phyloP scores from a whole-genome alignment of 148 eudicot species.

The Fagopyrum tataricum region DNA sequence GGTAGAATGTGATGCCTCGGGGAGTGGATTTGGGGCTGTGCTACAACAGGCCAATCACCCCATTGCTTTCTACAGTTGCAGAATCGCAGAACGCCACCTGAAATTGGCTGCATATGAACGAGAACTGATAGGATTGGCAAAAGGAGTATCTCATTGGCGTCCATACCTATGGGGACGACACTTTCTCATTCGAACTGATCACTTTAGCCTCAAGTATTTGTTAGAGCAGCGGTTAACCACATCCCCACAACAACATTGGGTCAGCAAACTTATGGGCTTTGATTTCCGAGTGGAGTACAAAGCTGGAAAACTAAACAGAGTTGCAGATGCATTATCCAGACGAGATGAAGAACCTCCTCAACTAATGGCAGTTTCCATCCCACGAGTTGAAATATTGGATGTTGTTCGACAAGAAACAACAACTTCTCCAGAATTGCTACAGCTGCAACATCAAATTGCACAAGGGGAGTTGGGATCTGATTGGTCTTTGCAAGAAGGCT shows the following conservation, averaged over 20 bases:
- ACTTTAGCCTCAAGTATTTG: conserved; percentile 10
- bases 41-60: too few relatives aligned
- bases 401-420: too few relatives aligned
- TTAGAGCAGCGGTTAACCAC: not conserved
- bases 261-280: not conserved
- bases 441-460: too few relatives aligned
- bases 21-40: conserved; percentile 3
- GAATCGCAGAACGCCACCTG: not conserved
- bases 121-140: conserved; percentile 14
- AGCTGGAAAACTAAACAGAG: too few relatives aligned
- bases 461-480: not conserved
- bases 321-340: too few relatives aligned
- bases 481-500: not conserved
- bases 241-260: not conserved
- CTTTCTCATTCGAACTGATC: conserved; percentile 14
- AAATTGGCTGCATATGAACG: conserved; percentile 6
- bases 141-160: conserved; percentile 12
- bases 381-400: too few relatives aligned
- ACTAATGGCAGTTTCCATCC: too few relatives aligned
- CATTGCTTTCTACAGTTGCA: conserved; percentile 13
- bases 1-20: conserved; percentile 1
- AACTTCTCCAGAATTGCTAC: too few relatives aligned
- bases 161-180: conserved; percentile 10
- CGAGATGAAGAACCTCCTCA: too few relatives aligned
- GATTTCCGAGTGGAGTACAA: too few relatives aligned